Conservation (phyloP, 495 filamentous ascomycete genomes). For the Diplogelasinospora grovesii region DNA sequence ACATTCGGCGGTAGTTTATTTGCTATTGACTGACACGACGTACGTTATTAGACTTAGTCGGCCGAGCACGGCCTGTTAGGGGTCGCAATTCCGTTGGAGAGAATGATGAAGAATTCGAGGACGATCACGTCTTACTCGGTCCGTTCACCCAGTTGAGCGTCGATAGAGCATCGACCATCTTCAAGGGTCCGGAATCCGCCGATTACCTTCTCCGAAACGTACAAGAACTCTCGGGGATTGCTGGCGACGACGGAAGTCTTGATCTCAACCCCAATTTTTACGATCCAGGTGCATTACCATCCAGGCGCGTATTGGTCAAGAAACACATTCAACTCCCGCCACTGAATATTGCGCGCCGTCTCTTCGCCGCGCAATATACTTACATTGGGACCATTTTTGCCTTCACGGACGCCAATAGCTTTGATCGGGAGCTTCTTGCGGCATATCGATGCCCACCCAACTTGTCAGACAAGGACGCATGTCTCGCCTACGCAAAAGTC, state of each 20-base stretch:
- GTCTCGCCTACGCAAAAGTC: slow-evolving; percentile 26
- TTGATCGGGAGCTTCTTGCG: slow-evolving; percentile 35
- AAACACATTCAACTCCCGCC: slow-evolving; percentile 29
- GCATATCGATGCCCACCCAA: slow-evolving; percentile 27
- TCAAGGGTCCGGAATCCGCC: slow-evolving; percentile 18
- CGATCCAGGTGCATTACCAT: slow-evolving; percentile 14
- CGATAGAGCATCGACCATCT: slow-evolving; percentile 12
- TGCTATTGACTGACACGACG: neutral
- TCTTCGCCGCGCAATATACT: slow-evolving; percentile 43
- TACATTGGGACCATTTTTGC: slow-evolving; percentile 50
- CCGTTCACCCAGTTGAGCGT: slow-evolving; percentile 17
- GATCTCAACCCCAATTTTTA: slow-evolving; percentile 16
- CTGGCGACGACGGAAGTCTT: slow-evolving; percentile 11
- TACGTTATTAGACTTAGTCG: neutral
- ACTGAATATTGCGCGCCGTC: slow-evolving; percentile 37
- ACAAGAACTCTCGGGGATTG: slow-evolving; percentile 11
- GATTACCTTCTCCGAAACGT: slow-evolving; percentile 18
- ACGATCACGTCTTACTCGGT: slow-evolving; percentile 14
- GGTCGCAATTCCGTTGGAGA: neutral
- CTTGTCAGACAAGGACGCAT: slow-evolving; percentile 18
- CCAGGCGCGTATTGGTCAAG: slow-evolving; percentile 8
- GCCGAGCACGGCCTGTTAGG: neutral
- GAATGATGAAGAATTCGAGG: slow-evolving; percentile 17
- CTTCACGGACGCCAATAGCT: slow-evolving; percentile 36
- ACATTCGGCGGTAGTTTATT: neutral